These are phyloP conservation scores for Lindgomyces ingoldianus DNA, from an alignment of 495 filamentous ascomycete species.

Conservation along the genomic window DNA sequence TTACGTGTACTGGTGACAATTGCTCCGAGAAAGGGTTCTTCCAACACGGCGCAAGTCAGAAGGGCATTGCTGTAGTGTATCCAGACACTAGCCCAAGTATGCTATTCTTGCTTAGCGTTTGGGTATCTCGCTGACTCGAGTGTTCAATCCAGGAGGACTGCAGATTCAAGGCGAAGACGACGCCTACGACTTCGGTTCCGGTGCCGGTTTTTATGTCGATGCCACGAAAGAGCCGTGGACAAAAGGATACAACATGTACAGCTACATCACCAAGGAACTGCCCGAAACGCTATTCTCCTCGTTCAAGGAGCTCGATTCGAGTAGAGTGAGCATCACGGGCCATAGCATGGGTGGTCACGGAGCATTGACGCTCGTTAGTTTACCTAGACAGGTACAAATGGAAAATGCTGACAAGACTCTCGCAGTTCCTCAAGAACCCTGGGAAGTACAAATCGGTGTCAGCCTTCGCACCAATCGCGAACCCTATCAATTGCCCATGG, in stretches of 20 bases:
- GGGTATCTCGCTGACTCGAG: neutral
- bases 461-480: conserved; percentile 90
- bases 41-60: conserved; percentile 73
- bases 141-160: conserved; percentile 57
- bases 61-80: conserved; percentile 84
- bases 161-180: conserved; percentile 80
- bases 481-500: conserved; percentile 85
- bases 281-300: conserved; percentile 69
- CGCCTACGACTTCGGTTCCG: conserved; percentile 83
- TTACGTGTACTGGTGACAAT: conserved; percentile 96
- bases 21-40: conserved; percentile 96
- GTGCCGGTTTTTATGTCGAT: conserved; percentile 93
- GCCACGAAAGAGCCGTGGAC: conserved; percentile 74
- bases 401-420: conserved; percentile 5
- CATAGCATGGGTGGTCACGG: conserved; percentile 98
- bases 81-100: conserved; percentile 91
- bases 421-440: conserved; percentile 80
- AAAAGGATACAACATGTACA: conserved; percentile 86
- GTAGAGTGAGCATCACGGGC: conserved; percentile 76
- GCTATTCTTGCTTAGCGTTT: conserved; percentile 36
- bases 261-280: conserved; percentile 81
- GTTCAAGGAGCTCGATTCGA: conserved; percentile 66
- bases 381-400: neutral
- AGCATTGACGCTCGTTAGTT: conserved; percentile 73
- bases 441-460: conserved; percentile 83